phyloP scores from a whole-genome alignment of 2,329 filamentous ascomycete genomes.

The Neonectria ditissima region DNA sequence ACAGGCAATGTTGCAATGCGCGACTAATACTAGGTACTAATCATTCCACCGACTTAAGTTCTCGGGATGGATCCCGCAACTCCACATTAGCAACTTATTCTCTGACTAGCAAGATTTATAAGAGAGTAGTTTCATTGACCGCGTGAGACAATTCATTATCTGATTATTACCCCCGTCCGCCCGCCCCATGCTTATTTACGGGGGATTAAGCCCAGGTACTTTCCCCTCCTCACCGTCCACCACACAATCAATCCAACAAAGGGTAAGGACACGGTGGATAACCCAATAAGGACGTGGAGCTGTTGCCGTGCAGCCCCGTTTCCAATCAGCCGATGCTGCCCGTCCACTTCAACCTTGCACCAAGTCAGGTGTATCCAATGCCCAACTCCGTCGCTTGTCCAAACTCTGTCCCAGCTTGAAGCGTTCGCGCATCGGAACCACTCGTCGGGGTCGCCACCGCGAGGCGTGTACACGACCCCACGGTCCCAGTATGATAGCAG shows the following conservation, averaged over 20 bases:
- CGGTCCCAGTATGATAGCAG: conserved; percentile 9
- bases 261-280: conserved; percentile 5
- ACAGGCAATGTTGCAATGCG: no score
- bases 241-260: background rate
- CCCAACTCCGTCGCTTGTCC: conserved; percentile 4
- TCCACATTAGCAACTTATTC: no score
- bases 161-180: no score
- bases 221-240: background rate
- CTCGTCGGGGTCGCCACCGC: background rate
- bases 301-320: conserved; percentile 10
- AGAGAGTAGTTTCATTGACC: no score
- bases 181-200: background rate
- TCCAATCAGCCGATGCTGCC: conserved; percentile 3
- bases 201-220: background rate
- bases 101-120: no score
- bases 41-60: no score
- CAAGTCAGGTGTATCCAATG: conserved; percentile 8
- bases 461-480: background rate
- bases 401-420: background rate
- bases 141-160: no score
- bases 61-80: no score
- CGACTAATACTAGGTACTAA: no score
- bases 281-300: conserved; percentile 9
- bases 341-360: conserved; percentile 10
- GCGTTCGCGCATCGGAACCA: background rate